Evolutionary conservation across 306 rosid genomes (phyloP), one percentile per base, ranked within the genome.

Genomic region (Herpetospermum pedunculosum): DNA sequence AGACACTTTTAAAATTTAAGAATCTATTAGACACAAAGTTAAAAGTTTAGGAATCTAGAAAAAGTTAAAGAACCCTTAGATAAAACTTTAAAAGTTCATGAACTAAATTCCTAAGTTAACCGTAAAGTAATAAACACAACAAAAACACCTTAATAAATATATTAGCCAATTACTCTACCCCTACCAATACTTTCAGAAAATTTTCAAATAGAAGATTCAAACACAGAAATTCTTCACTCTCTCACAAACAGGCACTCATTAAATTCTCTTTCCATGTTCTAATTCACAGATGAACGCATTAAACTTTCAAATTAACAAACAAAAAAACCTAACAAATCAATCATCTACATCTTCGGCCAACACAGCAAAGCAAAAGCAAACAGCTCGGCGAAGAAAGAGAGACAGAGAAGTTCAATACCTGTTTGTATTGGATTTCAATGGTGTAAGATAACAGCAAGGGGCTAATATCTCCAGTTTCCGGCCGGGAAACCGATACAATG

Each of bases 361-460:
- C 23, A 3, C 13, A 8, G 3, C 3, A 8, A 32, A 70, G 3
- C 9, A 74, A 23, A 48, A 12, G 2, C 23, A 15, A 16, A 3
- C 13, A 54, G 13, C 18, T 12, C 6, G 19, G 8, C 14, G 1
- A 14, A 48, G 35, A 11, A 4, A 18, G 2, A 71, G n/a, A 21
- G 48, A 72, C 46, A 7, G 28, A 67, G 14, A 68, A 59, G 29
- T 69, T 52, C 19, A 53, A 28, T 81, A 70, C 98, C 98, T 93
- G 98, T 81, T 93, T 93, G 90, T 93, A 93, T 76, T 86, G 90
- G 58, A 93, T 79, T 69, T 89, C 83, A 78, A 93, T 89, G 34
- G 90, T 90, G 80, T 88, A 93, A 70, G 97, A 87, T 14, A 90
- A 83, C 14, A 90, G 92, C 78, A 87, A 84, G 75, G 97, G 96